A percentile compares a stretch with the other conserved stretches of the same genome.
Conservation (phyloP, 176 grass and related monocot genomes). For the Carex scoparia region DNA sequence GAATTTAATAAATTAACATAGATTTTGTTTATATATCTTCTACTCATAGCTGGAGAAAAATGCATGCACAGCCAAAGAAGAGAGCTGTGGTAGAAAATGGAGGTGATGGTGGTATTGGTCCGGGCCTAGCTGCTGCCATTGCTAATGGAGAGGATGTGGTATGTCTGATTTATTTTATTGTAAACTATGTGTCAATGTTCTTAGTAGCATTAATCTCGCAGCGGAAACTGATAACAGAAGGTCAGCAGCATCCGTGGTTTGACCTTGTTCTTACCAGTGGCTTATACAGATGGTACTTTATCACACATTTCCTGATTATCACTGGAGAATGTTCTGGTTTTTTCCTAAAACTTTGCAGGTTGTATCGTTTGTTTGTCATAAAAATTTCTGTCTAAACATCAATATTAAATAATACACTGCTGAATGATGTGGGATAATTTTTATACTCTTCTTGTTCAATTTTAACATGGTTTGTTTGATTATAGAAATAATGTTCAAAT, state of each 20-base stretch:
- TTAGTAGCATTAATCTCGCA: background rate
- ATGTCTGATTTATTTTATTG: background rate
- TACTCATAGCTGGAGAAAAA: constrained; percentile 33
- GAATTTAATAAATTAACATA: background rate
- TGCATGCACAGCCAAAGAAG: constrained; percentile 66
- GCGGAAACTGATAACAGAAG: background rate
- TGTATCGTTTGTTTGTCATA: background rate
- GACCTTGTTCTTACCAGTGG: background rate
- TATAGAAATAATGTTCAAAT: background rate
- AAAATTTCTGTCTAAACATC: background rate
- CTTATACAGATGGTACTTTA: background rate
- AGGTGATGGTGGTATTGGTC: constrained; percentile 36
- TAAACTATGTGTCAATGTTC: background rate
- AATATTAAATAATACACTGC: background rate
- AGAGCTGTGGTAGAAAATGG: constrained; percentile 49
- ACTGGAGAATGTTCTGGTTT: background rate
- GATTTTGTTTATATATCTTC: background rate
- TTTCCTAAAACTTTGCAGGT: background rate
- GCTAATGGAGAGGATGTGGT: constrained; percentile 77
- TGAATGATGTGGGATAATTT: background rate
- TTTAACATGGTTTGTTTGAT: background rate
- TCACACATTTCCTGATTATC: background rate
- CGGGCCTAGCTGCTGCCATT: constrained; percentile 41
- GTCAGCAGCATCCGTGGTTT: background rate
- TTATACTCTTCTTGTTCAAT: background rate